These are phyloP conservation scores for Pseudopyricularia cyperi DNA, from an alignment of 2,329 filamentous ascomycete genomes.

Conservation along the genomic window DNA sequence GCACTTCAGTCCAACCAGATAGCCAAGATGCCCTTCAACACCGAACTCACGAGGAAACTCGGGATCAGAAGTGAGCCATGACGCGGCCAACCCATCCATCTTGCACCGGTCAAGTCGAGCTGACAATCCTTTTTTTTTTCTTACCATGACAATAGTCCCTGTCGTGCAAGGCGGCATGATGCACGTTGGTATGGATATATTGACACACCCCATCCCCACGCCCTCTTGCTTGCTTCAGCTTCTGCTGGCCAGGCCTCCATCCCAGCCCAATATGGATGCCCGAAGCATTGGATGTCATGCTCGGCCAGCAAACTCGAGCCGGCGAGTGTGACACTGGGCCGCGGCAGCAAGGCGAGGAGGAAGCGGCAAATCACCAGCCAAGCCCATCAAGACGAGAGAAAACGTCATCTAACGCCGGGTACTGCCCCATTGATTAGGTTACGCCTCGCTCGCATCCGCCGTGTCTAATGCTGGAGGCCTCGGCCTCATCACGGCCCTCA, in stretches of 20 bases:
- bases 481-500: constrained; percentile 75
- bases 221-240: neutral
- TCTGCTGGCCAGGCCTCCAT: neutral
- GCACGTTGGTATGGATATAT: constrained; percentile 11
- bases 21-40: constrained; percentile 40
- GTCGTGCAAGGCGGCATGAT: constrained; percentile 75
- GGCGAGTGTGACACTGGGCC: neutral
- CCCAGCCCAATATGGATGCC: neutral
- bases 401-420: neutral
- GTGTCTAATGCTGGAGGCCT: constrained; percentile 74
- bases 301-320: neutral
- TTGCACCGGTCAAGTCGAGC: neutral
- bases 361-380: neutral
- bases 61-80: constrained; percentile 29
- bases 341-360: neutral
- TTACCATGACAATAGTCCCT: constrained; percentile 40
- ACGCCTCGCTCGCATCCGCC: constrained; percentile 63
- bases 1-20: neutral
- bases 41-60: constrained; percentile 42
- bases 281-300: too few relatives aligned
- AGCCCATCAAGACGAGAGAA: neutral
- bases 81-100: neutral
- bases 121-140: neutral
- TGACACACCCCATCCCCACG: neutral
- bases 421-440: constrained; percentile 51